Base-by-base conservation (phyloP, 441 rosid species). In the Populus hybrid region DNA sequence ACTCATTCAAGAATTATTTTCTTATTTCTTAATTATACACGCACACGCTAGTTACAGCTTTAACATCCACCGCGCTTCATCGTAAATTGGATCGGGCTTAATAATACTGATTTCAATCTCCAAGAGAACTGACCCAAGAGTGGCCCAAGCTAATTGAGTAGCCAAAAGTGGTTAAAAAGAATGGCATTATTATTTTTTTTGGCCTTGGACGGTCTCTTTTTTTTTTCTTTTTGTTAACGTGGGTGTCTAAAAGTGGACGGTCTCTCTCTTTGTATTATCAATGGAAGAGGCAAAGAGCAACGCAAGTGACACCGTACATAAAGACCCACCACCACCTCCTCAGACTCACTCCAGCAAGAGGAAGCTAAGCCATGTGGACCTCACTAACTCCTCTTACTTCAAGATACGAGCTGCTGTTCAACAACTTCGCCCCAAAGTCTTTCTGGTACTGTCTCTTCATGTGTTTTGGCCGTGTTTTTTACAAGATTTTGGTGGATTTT, bases 381-480 rank as follows among this genome's bases (percentile, higher is more conserved):
- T 42, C 68, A n/a, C 2, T 9, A 36, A 8, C 36, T 76, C 84
- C 28, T 36, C 77, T 26, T 80, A 38, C 81, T 79, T 76, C 73
- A 81, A 81, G 71, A 35, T 81, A 68, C 79, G 82, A 9, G 77
- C 76, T 36, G 76, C 79, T 56, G 66, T 75, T 79, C 75, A 40
- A 40, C 79, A 79, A 56, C 84, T 84, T 76, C 84, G 82, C 61
- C 86, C 84, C 71, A 82, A 21, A 9, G 71, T 84, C 73, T 61
- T 81, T 35, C 74, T 74, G 79, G 86, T 81, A 21, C 42, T 38
- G 42, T 38, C 42, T 36, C 9, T 38, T 38, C 42, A 9, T 38
- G 42, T 38, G 10, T 38, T 9, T 38, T 2, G 42, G 42, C 11
- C 11, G 42, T 38, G 9, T 38, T 11, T 38, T 38, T 38, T 38